These are phyloP conservation scores for Prorocentrum cordatum DNA, from an alignment of 169 alveolate genomes.

Conservation along the genomic window DNA sequence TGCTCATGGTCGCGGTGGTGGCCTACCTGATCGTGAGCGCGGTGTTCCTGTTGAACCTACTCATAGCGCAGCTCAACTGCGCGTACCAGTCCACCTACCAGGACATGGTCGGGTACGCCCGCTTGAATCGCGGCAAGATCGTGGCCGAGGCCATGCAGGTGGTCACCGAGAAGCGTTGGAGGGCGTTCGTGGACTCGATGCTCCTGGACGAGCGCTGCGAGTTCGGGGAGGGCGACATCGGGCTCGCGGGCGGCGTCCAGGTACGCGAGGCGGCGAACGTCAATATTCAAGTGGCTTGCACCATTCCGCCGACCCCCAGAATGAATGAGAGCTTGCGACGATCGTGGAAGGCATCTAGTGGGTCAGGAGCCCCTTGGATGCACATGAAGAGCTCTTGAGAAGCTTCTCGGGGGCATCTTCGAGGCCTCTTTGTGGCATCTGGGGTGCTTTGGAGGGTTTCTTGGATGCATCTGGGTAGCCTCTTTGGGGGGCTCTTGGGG, in stretches of 20 bases:
- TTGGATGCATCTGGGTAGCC: no score
- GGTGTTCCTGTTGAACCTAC: constrained; percentile 56
- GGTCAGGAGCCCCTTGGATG: background rate
- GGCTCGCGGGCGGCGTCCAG: constrained; percentile 16
- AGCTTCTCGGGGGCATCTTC: background rate
- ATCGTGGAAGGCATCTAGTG: background rate
- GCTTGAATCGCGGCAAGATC: constrained; percentile 27
- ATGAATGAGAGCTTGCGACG: background rate
- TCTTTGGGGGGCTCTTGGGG: no score
- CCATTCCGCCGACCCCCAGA: no score
- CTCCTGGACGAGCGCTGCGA: no score
- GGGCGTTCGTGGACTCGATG: no score
- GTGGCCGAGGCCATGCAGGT: background rate
- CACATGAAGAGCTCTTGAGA: constrained; percentile 7
- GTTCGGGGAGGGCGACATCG: constrained; percentile 61
- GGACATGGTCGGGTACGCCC: constrained; percentile 68
- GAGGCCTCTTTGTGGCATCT: background rate
- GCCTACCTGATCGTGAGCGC: background rate
- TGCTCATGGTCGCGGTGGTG: background rate
- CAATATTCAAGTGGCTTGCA: background rate
- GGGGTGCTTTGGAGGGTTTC: no score
- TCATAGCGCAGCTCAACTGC: constrained; percentile 47
- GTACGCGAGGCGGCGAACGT: background rate
- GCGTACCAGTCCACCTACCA: constrained; percentile 30
- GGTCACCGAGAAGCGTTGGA: no score